These are phyloP conservation scores for Meredithiella fracta DNA, from an alignment of 2,329 filamentous ascomycete species.

Conservation along the genomic window DNA sequence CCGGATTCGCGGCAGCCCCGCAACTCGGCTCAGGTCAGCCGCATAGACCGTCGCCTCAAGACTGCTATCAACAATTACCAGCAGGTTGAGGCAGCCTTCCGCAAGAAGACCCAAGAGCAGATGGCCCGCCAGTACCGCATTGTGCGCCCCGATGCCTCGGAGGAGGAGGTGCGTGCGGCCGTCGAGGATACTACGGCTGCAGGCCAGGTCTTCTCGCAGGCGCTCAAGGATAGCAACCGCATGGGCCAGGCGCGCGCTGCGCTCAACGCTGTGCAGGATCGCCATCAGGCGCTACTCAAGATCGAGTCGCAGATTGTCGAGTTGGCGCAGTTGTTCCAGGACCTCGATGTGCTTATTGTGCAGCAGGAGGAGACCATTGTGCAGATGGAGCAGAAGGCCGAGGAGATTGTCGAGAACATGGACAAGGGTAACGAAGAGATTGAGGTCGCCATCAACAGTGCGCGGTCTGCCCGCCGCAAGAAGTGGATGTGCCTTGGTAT, in stretches of 20 bases:
- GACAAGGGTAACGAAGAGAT: conserved; percentile 76
- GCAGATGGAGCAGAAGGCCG: conserved; percentile 72
- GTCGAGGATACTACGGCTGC: conserved; percentile 50
- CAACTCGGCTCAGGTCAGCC: conserved; percentile 67
- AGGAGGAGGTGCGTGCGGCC: conserved; percentile 60
- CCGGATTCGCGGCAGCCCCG: conserved; percentile 56
- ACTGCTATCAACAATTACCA: conserved; percentile 69
- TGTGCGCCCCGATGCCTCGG: conserved; percentile 63
- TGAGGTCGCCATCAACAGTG: conserved; percentile 63
- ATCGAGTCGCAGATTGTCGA: conserved; percentile 84
- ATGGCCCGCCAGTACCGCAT: conserved; percentile 84
- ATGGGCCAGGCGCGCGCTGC: conserved; percentile 67
- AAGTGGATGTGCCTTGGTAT: conserved; percentile 93
- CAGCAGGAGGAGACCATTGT: conserved; percentile 70
- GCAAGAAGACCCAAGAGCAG: conserved; percentile 64
- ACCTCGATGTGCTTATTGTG: conserved; percentile 71
- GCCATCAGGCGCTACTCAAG: conserved; percentile 76
- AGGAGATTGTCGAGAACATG: conserved; percentile 72
- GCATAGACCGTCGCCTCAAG: conserved; percentile 65
- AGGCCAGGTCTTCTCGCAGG: conserved; percentile 75
- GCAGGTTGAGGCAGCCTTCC: conserved; percentile 61
- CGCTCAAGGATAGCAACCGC: conserved; percentile 65
- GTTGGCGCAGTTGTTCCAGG: conserved; percentile 72
- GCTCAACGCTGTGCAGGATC: conserved; percentile 61
- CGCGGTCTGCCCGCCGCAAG: conserved; percentile 68